phyloP scores from a whole-genome alignment of 257 asterid species.

The Ligustrum vulgare region DNA sequence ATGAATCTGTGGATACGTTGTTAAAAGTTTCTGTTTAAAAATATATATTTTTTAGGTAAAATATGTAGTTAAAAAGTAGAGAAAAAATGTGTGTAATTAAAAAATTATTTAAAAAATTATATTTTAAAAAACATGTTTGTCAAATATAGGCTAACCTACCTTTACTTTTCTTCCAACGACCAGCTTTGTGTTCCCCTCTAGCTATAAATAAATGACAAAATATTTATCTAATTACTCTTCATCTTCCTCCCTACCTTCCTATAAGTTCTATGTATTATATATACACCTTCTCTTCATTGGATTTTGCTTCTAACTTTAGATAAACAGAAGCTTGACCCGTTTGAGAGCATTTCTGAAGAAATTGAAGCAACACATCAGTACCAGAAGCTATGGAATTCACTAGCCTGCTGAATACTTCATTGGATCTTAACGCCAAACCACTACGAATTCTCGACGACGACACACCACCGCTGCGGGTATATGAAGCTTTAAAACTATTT shows the following conservation, averaged over 20 bases:
- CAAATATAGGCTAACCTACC: no score
- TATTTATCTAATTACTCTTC: constrained; percentile 21
- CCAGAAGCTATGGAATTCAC: constrained; percentile 62
- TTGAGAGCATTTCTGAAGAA: neutral
- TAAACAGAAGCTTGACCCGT: neutral
- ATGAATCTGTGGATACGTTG: no score
- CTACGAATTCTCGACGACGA: constrained; percentile 37
- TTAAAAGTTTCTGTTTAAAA: no score
- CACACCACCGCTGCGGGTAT: constrained; percentile 40
- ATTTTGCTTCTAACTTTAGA: constrained; percentile 22
- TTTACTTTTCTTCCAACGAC: constrained; percentile 27
- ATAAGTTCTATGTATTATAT: constrained; percentile 16
- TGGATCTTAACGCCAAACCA: constrained; percentile 67
- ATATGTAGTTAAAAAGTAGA: no score
- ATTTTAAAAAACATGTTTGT: no score
- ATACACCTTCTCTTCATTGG: constrained; percentile 19
- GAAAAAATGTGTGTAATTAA: no score
- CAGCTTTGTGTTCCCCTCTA: constrained; percentile 13
- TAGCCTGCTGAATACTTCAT: constrained; percentile 62
- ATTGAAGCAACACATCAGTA: neutral
- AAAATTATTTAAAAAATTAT: no score
- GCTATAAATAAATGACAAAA: constrained; percentile 20
- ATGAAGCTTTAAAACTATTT: constrained; percentile 11
- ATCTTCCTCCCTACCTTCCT: constrained; percentile 46
- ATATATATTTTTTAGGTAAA: no score